A percentile compares a stretch with the other conserved stretches of the same genome.
These are phyloP conservation scores for Blastobotrys petasosporus DNA, from an alignment of 1,139 yeast genomes.

Conservation along the genomic window DNA sequence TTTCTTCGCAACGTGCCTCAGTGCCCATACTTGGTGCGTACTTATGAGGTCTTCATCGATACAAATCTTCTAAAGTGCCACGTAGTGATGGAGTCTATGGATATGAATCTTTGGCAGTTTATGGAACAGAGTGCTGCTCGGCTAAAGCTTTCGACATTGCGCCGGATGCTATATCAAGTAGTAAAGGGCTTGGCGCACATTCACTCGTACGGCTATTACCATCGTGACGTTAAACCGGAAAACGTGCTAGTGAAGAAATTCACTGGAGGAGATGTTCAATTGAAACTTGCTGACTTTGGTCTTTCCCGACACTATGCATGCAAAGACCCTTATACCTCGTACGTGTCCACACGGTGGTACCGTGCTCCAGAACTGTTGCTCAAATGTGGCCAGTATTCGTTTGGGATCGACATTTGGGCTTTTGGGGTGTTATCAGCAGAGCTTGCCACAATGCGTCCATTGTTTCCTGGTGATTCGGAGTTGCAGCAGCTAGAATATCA, in stretches of 20 bases:
- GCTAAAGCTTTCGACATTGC: slow-evolving; percentile 45
- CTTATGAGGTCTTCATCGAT: slow-evolving; percentile 76
- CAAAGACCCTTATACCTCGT: slow-evolving; percentile 52
- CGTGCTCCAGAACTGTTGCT: slow-evolving; percentile 88
- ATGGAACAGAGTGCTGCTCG: slow-evolving; percentile 15
- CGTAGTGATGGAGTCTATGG: slow-evolving; percentile 86
- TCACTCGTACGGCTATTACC: slow-evolving; percentile 68
- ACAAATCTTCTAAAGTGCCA: slow-evolving; percentile 51
- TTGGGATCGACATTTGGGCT: slow-evolving; percentile 91
- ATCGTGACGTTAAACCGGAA: slow-evolving; percentile 91
- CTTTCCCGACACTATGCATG: slow-evolving; percentile 63
- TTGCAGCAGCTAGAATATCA: slow-evolving; percentile 70
- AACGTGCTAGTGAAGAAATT: slow-evolving; percentile 59
- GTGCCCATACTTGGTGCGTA: slow-evolving; percentile 64
- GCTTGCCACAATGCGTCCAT: slow-evolving; percentile 64
- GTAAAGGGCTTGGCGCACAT: slow-evolving; percentile 76
- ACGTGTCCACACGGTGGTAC: slow-evolving; percentile 95
- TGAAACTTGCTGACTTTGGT: slow-evolving; percentile 90
- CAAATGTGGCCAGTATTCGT: slow-evolving; percentile 58
- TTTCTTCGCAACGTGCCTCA: slow-evolving; percentile 67
- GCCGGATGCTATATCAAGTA: slow-evolving; percentile 60
- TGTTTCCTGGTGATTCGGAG: slow-evolving; percentile 80
- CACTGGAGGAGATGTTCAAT: slow-evolving; percentile 38
- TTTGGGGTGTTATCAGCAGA: slow-evolving; percentile 85
- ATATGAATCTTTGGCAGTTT: slow-evolving; percentile 65